phyloP scores from a whole-genome alignment of 164 flowering plant species.

The Macadamia tetraphylla region DNA sequence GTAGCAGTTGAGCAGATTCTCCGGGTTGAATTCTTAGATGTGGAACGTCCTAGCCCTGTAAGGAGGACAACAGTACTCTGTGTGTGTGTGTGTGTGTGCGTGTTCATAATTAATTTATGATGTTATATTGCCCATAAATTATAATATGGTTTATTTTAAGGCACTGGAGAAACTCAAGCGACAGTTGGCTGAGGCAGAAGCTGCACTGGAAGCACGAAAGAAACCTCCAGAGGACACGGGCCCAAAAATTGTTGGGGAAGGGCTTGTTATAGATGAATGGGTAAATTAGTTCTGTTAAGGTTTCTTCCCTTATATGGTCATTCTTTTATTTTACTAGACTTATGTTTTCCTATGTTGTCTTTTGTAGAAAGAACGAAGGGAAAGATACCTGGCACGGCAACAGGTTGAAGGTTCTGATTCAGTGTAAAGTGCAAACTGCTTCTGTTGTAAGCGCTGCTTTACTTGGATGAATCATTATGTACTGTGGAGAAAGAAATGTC shows the following conservation, averaged over 20 bases:
- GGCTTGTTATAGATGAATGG: slow-evolving; percentile 96
- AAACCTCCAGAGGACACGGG: slow-evolving; percentile 79
- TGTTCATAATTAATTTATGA: slow-evolving; percentile 2
- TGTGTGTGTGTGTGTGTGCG: neutral
- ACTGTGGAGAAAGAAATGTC: slow-evolving; percentile 9
- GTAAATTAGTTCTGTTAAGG: slow-evolving; percentile 24
- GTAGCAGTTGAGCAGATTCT: slow-evolving; percentile 72
- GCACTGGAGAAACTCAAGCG: slow-evolving; percentile 83
- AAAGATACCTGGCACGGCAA: slow-evolving; percentile 83
- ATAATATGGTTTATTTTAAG: slow-evolving; percentile 21
- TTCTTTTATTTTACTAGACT: neutral
- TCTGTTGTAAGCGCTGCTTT: slow-evolving; percentile 12
- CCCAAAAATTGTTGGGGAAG: slow-evolving; percentile 78
- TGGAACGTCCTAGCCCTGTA: slow-evolving; percentile 68
- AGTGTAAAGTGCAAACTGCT: slow-evolving; percentile 27
- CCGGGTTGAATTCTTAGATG: slow-evolving; percentile 76
- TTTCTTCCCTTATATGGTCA: neutral
- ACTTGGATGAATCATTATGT: slow-evolving; percentile 7
- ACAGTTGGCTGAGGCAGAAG: slow-evolving; percentile 90
- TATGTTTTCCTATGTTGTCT: neutral
- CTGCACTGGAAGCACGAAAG: slow-evolving; percentile 72
- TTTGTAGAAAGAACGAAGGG: slow-evolving; percentile 41
- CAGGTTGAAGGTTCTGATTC: slow-evolving; percentile 80
- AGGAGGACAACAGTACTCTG: slow-evolving; percentile 19
- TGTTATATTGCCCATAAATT: neutral